These are phyloP conservation scores for Coniochaeta sp. DNA, from an alignment of 2,329 filamentous ascomycete species.

Conservation along the genomic window DNA sequence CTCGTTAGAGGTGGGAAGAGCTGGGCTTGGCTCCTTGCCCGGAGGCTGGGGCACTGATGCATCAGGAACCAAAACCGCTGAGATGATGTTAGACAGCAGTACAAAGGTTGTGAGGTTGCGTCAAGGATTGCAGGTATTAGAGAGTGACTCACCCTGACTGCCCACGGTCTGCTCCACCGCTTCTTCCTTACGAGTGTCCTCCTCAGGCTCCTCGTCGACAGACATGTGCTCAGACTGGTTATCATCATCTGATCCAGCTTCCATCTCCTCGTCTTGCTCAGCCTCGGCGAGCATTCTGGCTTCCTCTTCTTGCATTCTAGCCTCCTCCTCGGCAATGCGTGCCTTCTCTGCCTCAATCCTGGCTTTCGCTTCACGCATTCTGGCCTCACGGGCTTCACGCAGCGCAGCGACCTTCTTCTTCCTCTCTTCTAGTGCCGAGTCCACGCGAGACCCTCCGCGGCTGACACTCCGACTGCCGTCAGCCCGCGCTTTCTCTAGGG, in stretches of 20 bases:
- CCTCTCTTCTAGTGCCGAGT: conserved; percentile 33
- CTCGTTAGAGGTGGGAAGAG: not conserved
- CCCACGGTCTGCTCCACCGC: not conserved
- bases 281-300: conserved; percentile 41
- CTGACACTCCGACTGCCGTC: conserved; percentile 27
- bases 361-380: conserved; percentile 27
- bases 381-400: conserved; percentile 14
- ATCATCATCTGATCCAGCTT: not conserved
- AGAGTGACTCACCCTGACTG: not conserved
- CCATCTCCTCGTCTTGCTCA: conserved; percentile 24
- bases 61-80: not conserved
- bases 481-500: conserved; percentile 7
- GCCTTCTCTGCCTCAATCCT: not conserved
- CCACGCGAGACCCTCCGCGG: conserved; percentile 29
- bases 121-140: too few relatives aligned
- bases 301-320: conserved; percentile 28
- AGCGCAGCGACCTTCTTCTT: conserved; percentile 38
- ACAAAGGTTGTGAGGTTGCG: too few relatives aligned
- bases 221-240: not conserved
- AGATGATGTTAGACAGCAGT: not conserved
- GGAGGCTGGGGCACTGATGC: not conserved
- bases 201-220: not conserved
- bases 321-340: not conserved
- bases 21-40: not conserved
- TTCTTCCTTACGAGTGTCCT: not conserved